Base-by-base conservation (phyloP, 129 eudicot species). In the Cynara cardunculus region DNA sequence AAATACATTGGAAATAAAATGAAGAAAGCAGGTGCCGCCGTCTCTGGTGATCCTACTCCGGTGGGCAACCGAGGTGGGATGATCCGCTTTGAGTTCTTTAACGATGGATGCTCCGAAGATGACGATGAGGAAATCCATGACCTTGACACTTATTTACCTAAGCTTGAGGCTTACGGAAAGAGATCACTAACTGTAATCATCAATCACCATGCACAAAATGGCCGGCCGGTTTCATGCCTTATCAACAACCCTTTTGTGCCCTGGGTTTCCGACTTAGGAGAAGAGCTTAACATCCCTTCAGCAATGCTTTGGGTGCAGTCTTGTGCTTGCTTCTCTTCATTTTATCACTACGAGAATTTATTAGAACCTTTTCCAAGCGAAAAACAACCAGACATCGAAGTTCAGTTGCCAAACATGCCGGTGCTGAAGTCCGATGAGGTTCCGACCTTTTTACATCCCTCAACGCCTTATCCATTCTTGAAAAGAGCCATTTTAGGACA, bases 21-120 rank as follows among this genome's bases (percentile, higher is more conserved):
- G 69, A 41, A 69, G 67, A 66, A 86, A 69, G 81, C 82, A n/a
- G 83, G 78, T 37, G 56, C 80, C 22, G 19, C 26, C 14, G 81
- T 78, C 24, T 73, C 86, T 16, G 70, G 68, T 41, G 71, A 85
- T 19, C 88, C 89, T 5, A 82, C 84, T 44, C 89, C 86, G 2
- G 85, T 77, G 2, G 96, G 92, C 2, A 69, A 80, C n/a, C 10
- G 25, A 25, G 73, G 81, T 31, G 93, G 97, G 28, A 66, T 80
- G 81, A 87, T 92, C 79, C 53, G 89, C 22, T 90, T 92, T 73
- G 90, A 92, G 78, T 92, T 92, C 79, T 82, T 92, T 46, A 85
- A 87, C 0, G 97, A 90, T 61, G 93, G 84, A 5, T 80, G 74
- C 37, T 37, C 41, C 2, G 78, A 59, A 3, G 77, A 82, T 53